Evolutionary conservation across 495 filamentous ascomycete species (phyloP).

Genomic region (Penicillium canariense): DNA sequence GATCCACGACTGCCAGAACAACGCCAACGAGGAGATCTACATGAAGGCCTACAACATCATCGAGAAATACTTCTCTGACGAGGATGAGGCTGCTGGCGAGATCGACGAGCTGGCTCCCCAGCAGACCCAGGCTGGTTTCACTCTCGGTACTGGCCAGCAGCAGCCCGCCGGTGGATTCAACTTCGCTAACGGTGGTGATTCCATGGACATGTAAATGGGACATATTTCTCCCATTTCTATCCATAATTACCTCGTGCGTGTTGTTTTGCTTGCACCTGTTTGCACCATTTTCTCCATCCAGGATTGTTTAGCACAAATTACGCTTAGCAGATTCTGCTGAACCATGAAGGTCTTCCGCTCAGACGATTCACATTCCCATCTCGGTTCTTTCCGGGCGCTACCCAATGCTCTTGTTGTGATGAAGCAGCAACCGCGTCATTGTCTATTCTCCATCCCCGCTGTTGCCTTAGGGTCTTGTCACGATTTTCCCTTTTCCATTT

Average conservation of each 20-base stretch:
- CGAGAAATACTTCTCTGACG: conserved; percentile 99
- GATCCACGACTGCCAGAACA: conserved; percentile 99
- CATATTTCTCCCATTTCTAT: background rate
- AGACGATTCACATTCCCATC: background rate
- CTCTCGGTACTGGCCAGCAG: conserved; percentile 74
- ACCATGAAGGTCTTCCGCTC: background rate
- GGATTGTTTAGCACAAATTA: background rate
- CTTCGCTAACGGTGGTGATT: conserved; percentile 85
- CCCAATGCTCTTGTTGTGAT: background rate
- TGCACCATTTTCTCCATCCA: too few relatives aligned
- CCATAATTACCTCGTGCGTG: background rate
- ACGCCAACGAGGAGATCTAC: conserved; percentile 99
- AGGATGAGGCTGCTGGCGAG: conserved; percentile 82
- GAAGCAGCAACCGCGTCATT: conserved; percentile 4
- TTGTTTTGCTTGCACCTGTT: background rate
- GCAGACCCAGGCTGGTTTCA: conserved; percentile 71
- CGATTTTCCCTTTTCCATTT: conserved; percentile 27
- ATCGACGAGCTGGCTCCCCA: conserved; percentile 67
- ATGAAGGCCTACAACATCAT: conserved; percentile 99
- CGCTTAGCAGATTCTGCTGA: background rate
- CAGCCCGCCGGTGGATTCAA: conserved; percentile 78
- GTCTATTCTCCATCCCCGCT: conserved; percentile 11
- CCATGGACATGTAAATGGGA: conserved; percentile 92
- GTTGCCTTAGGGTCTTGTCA: conserved; percentile 16
- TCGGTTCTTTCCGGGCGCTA: background rate